phyloP scores from a whole-genome alignment of 208 protist species.

The Herpetomonas samuelpessoai region DNA sequence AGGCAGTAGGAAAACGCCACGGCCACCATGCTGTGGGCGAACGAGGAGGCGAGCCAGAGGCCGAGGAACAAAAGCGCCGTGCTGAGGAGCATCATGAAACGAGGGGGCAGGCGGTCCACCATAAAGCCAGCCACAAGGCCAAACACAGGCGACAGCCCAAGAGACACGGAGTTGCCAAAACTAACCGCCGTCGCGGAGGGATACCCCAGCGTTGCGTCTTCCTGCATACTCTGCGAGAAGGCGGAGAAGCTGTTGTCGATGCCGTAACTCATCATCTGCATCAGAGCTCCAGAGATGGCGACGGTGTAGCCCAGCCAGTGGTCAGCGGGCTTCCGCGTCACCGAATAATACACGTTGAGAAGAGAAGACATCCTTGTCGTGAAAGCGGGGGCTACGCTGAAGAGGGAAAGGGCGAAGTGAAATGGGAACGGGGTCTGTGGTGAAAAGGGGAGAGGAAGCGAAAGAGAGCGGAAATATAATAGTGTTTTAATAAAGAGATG shows the following conservation, averaged over 20 bases:
- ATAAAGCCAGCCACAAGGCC: constrained; percentile 72
- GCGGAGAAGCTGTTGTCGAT: constrained; percentile 85
- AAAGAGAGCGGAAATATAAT: too few species aligned
- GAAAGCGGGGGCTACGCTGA: too few species aligned
- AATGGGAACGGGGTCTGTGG: too few species aligned
- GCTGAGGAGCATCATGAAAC: constrained; percentile 62
- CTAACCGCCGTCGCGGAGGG: constrained; percentile 63
- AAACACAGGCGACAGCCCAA: constrained; percentile 71
- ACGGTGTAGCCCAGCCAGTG: constrained; percentile 76
- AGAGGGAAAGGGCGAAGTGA: too few species aligned
- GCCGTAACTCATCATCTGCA: constrained; percentile 86
- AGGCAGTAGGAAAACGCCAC: constrained; percentile 74
- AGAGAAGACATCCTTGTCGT: constrained; percentile 9
- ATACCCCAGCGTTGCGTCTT: constrained; percentile 60
- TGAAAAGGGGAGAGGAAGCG: too few species aligned
- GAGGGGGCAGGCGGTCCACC: constrained; percentile 67
- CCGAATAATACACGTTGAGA: not conserved
- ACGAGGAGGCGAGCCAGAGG: constrained; percentile 59
- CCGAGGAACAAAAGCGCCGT: constrained; percentile 53
- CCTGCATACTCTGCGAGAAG: constrained; percentile 70
- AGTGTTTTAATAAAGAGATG: not conserved
- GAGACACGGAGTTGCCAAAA: constrained; percentile 73
- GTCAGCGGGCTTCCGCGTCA: constrained; percentile 57
- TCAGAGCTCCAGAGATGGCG: constrained; percentile 68
- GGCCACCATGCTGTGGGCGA: constrained; percentile 48